phyloP scores from a whole-genome alignment of 78 protist species.

The Dictyostelium capitatum region DNA sequence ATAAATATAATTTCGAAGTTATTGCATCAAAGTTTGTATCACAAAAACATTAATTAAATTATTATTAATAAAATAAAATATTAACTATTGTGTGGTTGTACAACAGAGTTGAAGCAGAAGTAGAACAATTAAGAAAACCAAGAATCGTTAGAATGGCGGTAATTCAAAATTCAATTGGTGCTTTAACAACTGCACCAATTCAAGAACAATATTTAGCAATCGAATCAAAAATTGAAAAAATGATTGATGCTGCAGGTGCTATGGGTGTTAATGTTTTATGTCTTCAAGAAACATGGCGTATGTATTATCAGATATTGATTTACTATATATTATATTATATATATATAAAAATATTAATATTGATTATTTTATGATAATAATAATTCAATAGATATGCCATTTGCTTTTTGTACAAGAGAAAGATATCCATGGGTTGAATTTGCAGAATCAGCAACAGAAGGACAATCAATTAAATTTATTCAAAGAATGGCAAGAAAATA shows the following conservation, averaged over 20 bases:
- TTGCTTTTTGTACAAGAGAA: constrained; percentile 97
- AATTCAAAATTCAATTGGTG: constrained; percentile 92
- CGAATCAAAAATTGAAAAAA: constrained; percentile 72
- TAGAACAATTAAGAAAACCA: constrained; percentile 83
- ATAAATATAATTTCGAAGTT: constrained; percentile 80
- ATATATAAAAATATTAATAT: neutral
- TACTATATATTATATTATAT: neutral
- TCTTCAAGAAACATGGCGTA: constrained; percentile 97
- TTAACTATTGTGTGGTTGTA: too few relatives aligned
- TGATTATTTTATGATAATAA: neutral
- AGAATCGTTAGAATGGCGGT: constrained; percentile 92
- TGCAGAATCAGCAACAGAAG: constrained; percentile 92
- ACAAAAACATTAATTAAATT: neutral
- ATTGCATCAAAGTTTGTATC: constrained; percentile 61
- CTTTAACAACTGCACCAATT: constrained; percentile 90
- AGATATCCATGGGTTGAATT: constrained; percentile 95
- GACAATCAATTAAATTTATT: constrained; percentile 85
- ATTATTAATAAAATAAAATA: neutral
- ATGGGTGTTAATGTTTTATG: constrained; percentile 93
- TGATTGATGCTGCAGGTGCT: constrained; percentile 93
- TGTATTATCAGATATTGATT: neutral
- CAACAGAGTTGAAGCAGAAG: constrained; percentile 54
- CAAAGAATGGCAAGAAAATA: constrained; percentile 88
- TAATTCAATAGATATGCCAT: constrained; percentile 94
- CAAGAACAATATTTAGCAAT: constrained; percentile 90